These are phyloP conservation scores for Candida peoriensis DNA, from an alignment of 805 yeast genomes.

Conservation along the genomic window DNA sequence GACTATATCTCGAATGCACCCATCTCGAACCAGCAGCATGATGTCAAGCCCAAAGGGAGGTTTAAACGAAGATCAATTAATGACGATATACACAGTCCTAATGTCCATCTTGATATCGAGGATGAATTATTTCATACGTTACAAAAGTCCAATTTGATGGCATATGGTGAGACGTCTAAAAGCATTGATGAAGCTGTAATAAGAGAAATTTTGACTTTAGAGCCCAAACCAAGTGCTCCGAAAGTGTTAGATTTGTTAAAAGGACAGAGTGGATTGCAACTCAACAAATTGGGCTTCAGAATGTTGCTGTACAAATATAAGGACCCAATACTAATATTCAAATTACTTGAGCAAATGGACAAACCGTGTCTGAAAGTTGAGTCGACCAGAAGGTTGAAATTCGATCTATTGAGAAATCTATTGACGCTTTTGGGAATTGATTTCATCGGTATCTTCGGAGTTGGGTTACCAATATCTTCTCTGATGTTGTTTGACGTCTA, in stretches of 20 bases:
- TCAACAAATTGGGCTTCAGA: slow-evolving; percentile 1
- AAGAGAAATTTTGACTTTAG: slow-evolving; percentile 1
- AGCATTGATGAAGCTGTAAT: neutral
- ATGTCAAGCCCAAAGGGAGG: neutral
- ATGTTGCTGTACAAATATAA: slow-evolving; percentile 6
- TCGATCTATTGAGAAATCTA: neutral
- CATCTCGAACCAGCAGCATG: neutral
- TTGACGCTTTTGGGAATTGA: neutral
- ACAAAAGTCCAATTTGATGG: slow-evolving; percentile 67
- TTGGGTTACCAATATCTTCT: slow-evolving; percentile 1
- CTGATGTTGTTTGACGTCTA: slow-evolving; percentile 3
- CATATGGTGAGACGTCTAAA: slow-evolving; percentile 1
- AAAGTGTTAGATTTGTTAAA: neutral
- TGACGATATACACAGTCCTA: too few relatives aligned
- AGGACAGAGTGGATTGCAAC: neutral
- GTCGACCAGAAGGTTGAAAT: neutral
- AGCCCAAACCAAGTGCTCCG: slow-evolving; percentile 3
- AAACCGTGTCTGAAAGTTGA: neutral
- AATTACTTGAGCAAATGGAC: neutral
- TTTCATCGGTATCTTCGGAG: neutral
- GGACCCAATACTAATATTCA: slow-evolving; percentile 1
- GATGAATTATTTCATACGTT: neutral
- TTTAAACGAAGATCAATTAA: slow-evolving; percentile 1
- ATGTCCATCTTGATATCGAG: too few relatives aligned
- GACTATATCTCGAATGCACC: neutral